Evolutionary conservation across 768 basidiomycete species (phyloP), one percentile per base, ranked within the genome.

Genomic region (Collybia mongolica): DNA sequence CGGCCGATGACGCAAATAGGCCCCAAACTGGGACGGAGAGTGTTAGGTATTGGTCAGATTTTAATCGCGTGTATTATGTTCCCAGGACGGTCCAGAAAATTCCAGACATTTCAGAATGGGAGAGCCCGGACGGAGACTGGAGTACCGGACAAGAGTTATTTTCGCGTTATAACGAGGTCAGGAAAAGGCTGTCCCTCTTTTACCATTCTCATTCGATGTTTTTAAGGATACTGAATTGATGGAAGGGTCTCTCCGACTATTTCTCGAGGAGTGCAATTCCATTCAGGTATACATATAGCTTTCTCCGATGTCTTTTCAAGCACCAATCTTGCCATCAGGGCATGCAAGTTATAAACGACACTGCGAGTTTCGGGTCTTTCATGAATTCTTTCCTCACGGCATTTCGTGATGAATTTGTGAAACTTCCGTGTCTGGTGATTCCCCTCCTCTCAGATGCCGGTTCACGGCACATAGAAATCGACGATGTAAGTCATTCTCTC

Each of bases 251-350:
- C 71, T 91, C 45, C 77, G 90, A 15, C 68, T 75, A 14, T 79
- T 87, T 48, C 74, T 88, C 4, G 90, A 93, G 61, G 88, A 90
- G 55, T 88, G 87, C 59, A 79, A 90, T 61, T 77, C 78, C 45
- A 72, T 86, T 12, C 90, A 90, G 80, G 89, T 87, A 55, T 47
- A 44, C 9, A n/a, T n/a, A 3, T 11, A 12, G 22, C 26, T 43
- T 20, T 24, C n/a, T 2, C 19, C 26, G n/a, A 41, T 36, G 22
- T 19, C 36, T 11, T 18, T 18, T 12, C 32, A 6, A 24, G 38
- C 17, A 42, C 9, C 18, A 47, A 20, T 20, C 23, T 12, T 22
- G 9, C 29, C 52, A 7, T 14, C 54, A 91, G 86, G 90, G 90
- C 4, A 53, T 90, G 12, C 88, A 92, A 69, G 62, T 88, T 42